phyloP scores from a whole-genome alignment of 345 rosid genomes.

The Eucalyptus grandis region DNA sequence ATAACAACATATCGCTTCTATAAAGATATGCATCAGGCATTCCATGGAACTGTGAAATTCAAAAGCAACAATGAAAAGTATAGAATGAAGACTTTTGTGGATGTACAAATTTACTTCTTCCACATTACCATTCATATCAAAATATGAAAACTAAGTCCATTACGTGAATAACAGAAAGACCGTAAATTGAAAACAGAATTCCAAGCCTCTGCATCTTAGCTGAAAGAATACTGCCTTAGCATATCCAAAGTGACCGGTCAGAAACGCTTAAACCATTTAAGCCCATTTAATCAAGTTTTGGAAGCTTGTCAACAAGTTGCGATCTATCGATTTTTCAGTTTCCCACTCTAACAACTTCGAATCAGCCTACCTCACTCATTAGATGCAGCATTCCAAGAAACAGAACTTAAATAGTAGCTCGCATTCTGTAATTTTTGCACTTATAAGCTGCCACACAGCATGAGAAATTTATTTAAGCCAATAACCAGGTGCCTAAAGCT shows the following conservation, averaged over 20 bases:
- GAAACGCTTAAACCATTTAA: background rate
- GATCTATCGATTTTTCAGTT: background rate
- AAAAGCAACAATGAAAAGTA: background rate
- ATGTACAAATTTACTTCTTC: background rate
- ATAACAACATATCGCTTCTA: too few relatives aligned
- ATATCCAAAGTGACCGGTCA: background rate
- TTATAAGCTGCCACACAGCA: background rate
- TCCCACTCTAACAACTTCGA: background rate
- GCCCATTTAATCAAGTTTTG: background rate
- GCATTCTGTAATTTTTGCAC: background rate
- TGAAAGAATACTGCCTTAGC: background rate
- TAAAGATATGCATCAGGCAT: too few relatives aligned
- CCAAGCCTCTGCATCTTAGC: background rate
- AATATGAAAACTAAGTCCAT: background rate
- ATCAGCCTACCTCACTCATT: background rate
- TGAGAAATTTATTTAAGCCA: background rate
- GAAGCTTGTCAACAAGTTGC: background rate
- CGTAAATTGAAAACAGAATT: background rate
- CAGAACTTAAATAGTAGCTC: background rate
- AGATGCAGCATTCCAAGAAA: background rate
- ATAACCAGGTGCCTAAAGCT: background rate
- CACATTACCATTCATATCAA: background rate
- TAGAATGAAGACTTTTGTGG: background rate
- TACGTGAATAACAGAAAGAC: background rate
- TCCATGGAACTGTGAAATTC: background rate